These are phyloP conservation scores for Diddensiella caesifluorescens DNA, from an alignment of 805 yeast species.

Conservation along the genomic window DNA sequence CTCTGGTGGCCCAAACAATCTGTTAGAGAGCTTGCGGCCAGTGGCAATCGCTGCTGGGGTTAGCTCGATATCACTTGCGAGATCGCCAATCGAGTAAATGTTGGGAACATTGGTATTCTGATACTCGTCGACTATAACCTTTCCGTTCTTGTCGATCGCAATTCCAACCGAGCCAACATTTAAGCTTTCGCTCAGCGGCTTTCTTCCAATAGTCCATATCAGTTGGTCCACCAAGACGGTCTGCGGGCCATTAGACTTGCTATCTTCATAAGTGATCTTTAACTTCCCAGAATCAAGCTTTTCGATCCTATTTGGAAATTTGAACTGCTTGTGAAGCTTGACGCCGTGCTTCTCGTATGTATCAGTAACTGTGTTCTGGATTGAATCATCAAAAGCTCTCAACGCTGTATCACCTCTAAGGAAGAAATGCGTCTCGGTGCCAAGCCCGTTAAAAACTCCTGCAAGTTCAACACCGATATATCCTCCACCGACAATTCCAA, in stretches of 20 bases:
- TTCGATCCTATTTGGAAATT: constrained; percentile 38
- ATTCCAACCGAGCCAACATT: constrained; percentile 76
- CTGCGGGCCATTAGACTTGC: constrained; percentile 35
- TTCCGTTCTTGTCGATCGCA: constrained; percentile 51
- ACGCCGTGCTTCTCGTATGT: constrained; percentile 78
- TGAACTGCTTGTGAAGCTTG: constrained; percentile 65
- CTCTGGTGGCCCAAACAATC: constrained; percentile 77
- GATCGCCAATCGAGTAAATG: constrained; percentile 88
- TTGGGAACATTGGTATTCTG: constrained; percentile 71
- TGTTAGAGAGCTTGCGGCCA: constrained; percentile 87
- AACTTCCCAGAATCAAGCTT: constrained; percentile 42
- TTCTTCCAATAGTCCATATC: constrained; percentile 94
- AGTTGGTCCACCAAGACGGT: constrained; percentile 66
- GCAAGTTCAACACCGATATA: constrained; percentile 95
- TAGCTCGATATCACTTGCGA: constrained; percentile 72
- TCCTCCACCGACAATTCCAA: constrained; percentile 96
- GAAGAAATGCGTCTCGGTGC: constrained; percentile 77
- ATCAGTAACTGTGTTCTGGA: constrained; percentile 74
- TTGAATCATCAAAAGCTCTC: constrained; percentile 78
- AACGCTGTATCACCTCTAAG: constrained; percentile 89
- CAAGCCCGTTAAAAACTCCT: constrained; percentile 87
- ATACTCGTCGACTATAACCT: constrained; percentile 77
- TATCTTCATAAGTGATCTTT: constrained; percentile 40
- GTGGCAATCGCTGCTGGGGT: constrained; percentile 99
- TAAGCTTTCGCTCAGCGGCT: constrained; percentile 57